Evolutionary conservation across 2,329 filamentous ascomycete genomes (phyloP), one percentile per base, ranked within the genome.

Genomic region (Claviceps fusiformis): DNA sequence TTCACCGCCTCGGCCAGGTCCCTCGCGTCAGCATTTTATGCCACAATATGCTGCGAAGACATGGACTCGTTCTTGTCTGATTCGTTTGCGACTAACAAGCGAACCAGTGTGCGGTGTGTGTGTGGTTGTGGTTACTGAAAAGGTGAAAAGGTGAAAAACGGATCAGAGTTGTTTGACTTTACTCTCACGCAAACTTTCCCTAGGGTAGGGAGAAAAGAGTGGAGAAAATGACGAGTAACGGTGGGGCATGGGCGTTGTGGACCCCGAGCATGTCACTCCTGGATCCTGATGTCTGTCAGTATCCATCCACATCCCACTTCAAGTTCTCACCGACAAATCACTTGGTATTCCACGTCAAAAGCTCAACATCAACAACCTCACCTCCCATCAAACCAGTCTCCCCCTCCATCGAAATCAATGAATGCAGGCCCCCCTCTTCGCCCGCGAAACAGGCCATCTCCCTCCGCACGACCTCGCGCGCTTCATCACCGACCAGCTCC

Each of bases 391-490:
- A 37, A 19, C 11, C 35, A 37, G 35, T 37, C 35, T 5, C 1
- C 29, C 8, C 9, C 2, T 9, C 17, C 7, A 49, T 15, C 46
- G 29, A 31, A n/a, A 37, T 64, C 64, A 60, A 73, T 73, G 71
- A 68, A 84, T 86, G 82, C 75, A 92, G 89, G 83, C 81, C 67
- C 82, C 85, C 68, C 75, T 95, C 58, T 76, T 93, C 69, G 82
- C 87, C 67, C 84, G 89, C 71, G 83, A 87, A 67, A 76, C 83
- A 58, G 88, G 89, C 71, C 78, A 78, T 63, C 70, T 89, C 57
- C 72, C 75, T 60, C 80, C 83, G 51, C 77, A 80, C 62, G 75
- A 76, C 50, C 81, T 95, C 61, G 79, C 84, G 62, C 76, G 80
- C 60, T 77, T 81, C 19, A 79, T 87, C 63, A 83, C 81, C 27